Base-by-base conservation (phyloP, 768 basidiomycete species). In the Kwoniella europaea region DNA sequence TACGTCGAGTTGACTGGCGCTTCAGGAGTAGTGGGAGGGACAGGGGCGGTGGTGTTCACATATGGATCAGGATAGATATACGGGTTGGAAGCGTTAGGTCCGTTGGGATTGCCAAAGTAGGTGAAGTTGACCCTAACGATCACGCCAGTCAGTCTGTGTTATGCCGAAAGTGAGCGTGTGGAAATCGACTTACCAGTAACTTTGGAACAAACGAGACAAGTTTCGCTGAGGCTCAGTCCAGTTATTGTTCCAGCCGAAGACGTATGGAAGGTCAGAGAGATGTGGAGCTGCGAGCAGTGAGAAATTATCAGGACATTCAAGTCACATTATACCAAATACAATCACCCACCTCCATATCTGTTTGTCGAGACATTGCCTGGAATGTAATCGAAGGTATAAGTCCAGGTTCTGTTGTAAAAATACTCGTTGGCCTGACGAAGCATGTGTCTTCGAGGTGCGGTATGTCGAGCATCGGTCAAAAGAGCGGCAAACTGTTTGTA, bases 141-240 rank as follows among this genome's bases (percentile, higher is more conserved):
- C 22, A 27, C 22, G 43, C 2, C 22, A 43, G 46, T 69, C 42
- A 56, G 50, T 29, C 41, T 65, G 18, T n/a, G 0, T 1, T 9
- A 12, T 18, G n/a, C 2, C 55, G 10, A 55, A 12, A 9, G 16
- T 42, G n/a, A n/a, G 5, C 35, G 15, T n/a, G 15, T 10, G 16
- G 27, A 1, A 3, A 59, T 35, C 42, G 18, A 42, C 81, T 71
- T 52, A 82, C 82, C 77, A 81, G 74, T 83, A 83, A n/a, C 74
- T 73, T 42, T 71, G 62, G 64, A 78, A 74, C 56, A 69, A 61
- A 44, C 69, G 56, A 10, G 76, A 74, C 2, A 83, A 57, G 12
- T 43, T 41, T 20, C n/a, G 58, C 42, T 77, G 72, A 10, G 56
- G 61, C 6, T 71, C 68, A n/a, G 76, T 74, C 63, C 73, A 78